Conservation (phyloP, 2,329 filamentous ascomycete genomes). For the Samsoniella hepiali region DNA sequence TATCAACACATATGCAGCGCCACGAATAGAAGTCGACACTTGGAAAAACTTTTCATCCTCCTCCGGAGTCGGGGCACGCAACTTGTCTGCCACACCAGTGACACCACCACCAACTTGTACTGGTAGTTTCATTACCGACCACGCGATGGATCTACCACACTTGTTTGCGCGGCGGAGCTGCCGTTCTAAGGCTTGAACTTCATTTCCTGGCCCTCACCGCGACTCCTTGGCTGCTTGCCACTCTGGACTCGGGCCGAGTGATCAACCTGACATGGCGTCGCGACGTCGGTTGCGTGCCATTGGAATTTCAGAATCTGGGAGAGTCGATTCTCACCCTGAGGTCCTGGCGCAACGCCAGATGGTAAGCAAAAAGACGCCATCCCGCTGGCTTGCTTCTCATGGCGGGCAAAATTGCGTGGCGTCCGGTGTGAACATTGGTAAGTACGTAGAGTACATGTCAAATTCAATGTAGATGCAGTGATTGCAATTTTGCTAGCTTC, state of each 20-base stretch:
- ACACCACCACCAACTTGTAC: background rate
- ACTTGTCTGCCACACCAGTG: background rate
- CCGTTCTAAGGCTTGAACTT: background rate
- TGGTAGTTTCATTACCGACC: background rate
- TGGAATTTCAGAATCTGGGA: background rate
- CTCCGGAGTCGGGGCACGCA: conserved; percentile 14
- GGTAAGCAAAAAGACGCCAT: background rate
- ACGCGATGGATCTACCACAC: background rate
- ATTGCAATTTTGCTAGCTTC: conserved; percentile 33
- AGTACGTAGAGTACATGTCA: background rate
- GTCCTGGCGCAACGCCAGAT: background rate
- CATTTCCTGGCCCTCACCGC: background rate
- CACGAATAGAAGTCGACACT: background rate
- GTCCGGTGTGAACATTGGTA: background rate
- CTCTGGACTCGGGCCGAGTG: background rate
- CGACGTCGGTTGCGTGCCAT: background rate
- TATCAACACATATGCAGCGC: background rate
- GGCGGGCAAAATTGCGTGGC: background rate
- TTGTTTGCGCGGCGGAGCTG: conserved; percentile 1
- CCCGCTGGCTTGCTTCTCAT: background rate
- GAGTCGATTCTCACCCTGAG: background rate
- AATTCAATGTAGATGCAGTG: background rate
- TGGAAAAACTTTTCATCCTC: conserved; percentile 10
- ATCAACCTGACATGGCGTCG: background rate
- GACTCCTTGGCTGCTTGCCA: background rate